Percentiles rank a stretch among this genome's conserved stretches.
Conservation (phyloP, 768 basidiomycete genomes). For the Ramaria rubella region DNA sequence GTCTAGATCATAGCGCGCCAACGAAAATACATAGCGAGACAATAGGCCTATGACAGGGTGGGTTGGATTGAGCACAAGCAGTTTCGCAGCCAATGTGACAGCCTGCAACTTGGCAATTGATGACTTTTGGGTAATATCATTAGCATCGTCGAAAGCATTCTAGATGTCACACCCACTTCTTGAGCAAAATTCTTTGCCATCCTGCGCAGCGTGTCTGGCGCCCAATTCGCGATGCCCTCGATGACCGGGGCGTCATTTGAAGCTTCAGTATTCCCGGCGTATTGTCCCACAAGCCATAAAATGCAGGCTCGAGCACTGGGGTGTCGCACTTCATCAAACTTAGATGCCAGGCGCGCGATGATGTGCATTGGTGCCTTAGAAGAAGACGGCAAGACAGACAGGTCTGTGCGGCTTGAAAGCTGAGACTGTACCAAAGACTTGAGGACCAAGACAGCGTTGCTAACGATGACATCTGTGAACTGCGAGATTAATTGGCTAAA, state of each 20-base stretch:
- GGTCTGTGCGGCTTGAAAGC: conserved; percentile 34
- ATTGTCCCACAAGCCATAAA: conserved; percentile 90
- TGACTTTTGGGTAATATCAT: conserved; percentile 31
- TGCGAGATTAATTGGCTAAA: not conserved
- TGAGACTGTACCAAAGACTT: conserved; percentile 77
- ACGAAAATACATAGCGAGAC: conserved; percentile 65
- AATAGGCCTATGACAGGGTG: conserved; percentile 38
- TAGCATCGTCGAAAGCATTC: not conserved
- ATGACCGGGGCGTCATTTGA: conserved; percentile 25
- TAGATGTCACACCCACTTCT: conserved; percentile 45
- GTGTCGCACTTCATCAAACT: conserved; percentile 74
- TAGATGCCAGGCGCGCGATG: conserved; percentile 70
- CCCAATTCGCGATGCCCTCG: conserved; percentile 68
- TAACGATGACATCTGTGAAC: conserved; percentile 61
- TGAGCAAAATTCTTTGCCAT: conserved; percentile 60
- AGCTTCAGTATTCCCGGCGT: conserved; percentile 40
- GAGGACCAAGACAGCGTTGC: conserved; percentile 75
- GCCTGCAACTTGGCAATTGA: conserved; percentile 74
- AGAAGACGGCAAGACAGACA: conserved; percentile 15
- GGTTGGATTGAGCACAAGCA: conserved; percentile 60
- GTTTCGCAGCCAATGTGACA: conserved; percentile 80
- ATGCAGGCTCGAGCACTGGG: conserved; percentile 80
- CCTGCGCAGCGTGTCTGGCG: conserved; percentile 84
- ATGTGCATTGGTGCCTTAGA: conserved; percentile 47
- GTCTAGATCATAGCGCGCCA: conserved; percentile 82